Evolutionary conservation across 2,329 filamentous ascomycete genomes (phyloP).

Genomic region (Sarocladiaceae sp.): DNA sequence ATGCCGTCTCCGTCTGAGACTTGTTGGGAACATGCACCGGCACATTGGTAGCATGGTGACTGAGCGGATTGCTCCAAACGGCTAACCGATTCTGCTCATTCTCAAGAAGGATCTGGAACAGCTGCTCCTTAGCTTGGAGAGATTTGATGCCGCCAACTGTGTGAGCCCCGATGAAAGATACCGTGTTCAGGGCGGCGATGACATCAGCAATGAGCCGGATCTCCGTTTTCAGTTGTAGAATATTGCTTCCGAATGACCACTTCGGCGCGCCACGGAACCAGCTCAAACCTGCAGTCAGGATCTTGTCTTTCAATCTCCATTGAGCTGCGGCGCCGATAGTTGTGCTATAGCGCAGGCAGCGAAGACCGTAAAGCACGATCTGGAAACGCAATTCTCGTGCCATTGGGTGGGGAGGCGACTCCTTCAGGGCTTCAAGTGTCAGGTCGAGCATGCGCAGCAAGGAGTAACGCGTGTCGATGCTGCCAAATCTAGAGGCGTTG

Average conservation of each 20-base stretch:
- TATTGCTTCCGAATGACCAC: conserved; percentile 96
- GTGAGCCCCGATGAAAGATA: conserved; percentile 55
- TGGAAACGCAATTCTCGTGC: conserved; percentile 91
- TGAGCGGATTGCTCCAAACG: conserved; percentile 86
- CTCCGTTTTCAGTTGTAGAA: conserved; percentile 90
- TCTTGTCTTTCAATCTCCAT: conserved; percentile 84
- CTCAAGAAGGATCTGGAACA: conserved; percentile 76
- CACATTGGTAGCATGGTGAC: conserved; percentile 37
- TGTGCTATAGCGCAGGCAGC: conserved; percentile 69
- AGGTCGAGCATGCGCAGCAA: conserved; percentile 78
- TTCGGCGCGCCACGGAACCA: conserved; percentile 84
- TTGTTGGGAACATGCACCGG: conserved; percentile 37
- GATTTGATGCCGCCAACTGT: conserved; percentile 55
- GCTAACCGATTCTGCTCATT: conserved; percentile 79
- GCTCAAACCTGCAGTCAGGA: conserved; percentile 77
- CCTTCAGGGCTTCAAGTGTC: conserved; percentile 71
- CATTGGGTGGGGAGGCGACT: conserved; percentile 74
- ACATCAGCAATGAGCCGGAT: conserved; percentile 77
- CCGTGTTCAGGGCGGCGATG: conserved; percentile 57
- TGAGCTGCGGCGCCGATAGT: conserved; percentile 59
- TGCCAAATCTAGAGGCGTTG: conserved; percentile 85
- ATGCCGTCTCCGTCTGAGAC: conserved; percentile 35
- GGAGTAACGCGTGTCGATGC: conserved; percentile 72
- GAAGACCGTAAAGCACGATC: conserved; percentile 76
- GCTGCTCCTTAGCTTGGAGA: conserved; percentile 72